Evolutionary conservation across 805 yeast species (phyloP), one percentile per base, ranked within the genome.

Genomic region (Metschnikowia amazonensis): DNA sequence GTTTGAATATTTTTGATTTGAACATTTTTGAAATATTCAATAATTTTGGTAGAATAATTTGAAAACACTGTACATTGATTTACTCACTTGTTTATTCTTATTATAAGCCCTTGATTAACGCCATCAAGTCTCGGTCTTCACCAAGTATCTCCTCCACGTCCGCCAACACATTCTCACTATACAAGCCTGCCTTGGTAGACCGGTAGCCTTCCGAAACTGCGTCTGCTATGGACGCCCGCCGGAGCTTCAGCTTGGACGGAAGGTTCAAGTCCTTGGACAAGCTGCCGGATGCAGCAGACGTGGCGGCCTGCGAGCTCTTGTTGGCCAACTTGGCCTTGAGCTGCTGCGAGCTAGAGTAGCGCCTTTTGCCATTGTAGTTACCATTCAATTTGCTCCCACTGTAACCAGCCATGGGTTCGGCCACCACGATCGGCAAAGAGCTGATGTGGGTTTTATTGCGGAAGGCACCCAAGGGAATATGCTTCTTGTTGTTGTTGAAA

Each of bases 401-500:
- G 48, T 58, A 63, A 46, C 61, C 63, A 27, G 56, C 56, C 47
- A 60, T 56, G 34, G 47, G 63, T 23, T 61, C 65, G 7, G 59
- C 57, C 20, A 56, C 60, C 27, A 55, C 48, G 9, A 57, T 42
- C 5, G 67, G 52, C 41, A 60, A 59, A 33, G 67, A 66, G 21
- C 48, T 28, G 30, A 46, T 42, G 24, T 49, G 52, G 7, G 47
- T 33, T 58, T 89, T 84, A 66, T 89, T 90, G 59, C 98, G 73
- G 63, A 92, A 92, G 1, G 97, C 97, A 2, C 95, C 86, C 33
- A 90, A 66, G 3, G 97, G 97, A 7, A 89, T 60, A 76, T 78
- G 59, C 59, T 59, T 72, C 67, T 60, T 74, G 51, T 64, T 68
- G 55, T 60, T 65, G 55, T 69, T 72, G 63, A 71, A 71, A 46